Conservation (phyloP, 805 yeast species). For the Candida multigemmis region DNA sequence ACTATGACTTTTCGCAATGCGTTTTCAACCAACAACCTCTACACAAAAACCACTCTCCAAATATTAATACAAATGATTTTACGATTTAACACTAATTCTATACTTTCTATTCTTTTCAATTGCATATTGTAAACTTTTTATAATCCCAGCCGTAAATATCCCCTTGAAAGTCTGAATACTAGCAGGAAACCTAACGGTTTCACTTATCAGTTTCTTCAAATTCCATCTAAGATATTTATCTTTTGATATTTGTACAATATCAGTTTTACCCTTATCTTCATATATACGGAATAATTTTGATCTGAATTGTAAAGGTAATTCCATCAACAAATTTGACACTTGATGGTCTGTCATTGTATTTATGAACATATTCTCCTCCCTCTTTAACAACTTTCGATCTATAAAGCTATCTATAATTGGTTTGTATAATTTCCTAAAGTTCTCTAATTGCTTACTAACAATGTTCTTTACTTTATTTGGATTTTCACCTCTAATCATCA, state of each 20-base stretch:
- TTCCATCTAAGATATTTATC: slow-evolving; percentile 22
- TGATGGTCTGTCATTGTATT: slow-evolving; percentile 2
- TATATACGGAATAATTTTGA: slow-evolving; percentile 22
- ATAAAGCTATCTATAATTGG: slow-evolving; percentile 33
- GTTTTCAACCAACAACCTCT: no score
- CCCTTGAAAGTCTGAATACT: slow-evolving; percentile 76
- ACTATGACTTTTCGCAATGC: no score
- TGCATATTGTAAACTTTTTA: slow-evolving; percentile 65
- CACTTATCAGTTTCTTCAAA: slow-evolving; percentile 8
- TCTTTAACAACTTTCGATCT: neutral
- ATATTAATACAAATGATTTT: neutral
- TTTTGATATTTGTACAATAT: slow-evolving; percentile 23
- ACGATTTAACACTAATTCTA: slow-evolving; percentile 1
- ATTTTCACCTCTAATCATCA: slow-evolving; percentile 82
- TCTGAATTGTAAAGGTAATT: slow-evolving; percentile 44
- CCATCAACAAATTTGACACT: slow-evolving; percentile 1
- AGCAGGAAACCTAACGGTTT: slow-evolving; percentile 62
- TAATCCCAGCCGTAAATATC: slow-evolving; percentile 74
- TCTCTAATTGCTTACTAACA: slow-evolving; percentile 62
- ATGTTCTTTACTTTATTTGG: slow-evolving; percentile 84
- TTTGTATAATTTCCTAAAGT: slow-evolving; percentile 65
- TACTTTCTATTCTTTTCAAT: slow-evolving; percentile 49
- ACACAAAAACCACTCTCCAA: slow-evolving; percentile 1
- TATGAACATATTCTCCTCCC: neutral
- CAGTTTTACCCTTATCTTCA: slow-evolving; percentile 9